These are phyloP conservation scores for Aureobasidium lini DNA, from an alignment of 2,329 filamentous ascomycete species.

Conservation along the genomic window DNA sequence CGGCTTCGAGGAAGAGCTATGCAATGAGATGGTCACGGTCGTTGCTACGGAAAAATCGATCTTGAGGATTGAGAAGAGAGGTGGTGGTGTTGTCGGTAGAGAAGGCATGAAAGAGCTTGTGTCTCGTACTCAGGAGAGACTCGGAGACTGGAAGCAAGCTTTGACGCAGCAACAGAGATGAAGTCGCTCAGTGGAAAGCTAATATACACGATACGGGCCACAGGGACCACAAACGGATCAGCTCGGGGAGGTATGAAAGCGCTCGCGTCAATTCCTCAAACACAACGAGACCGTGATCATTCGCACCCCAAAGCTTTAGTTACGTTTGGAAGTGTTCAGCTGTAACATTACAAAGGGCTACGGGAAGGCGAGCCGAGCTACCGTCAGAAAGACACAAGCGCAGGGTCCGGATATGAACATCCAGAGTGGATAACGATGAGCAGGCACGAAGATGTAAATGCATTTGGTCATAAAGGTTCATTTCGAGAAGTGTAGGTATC, in stretches of 20 bases:
- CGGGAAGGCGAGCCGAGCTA: neutral
- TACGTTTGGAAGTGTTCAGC: no score
- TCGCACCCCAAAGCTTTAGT: no score
- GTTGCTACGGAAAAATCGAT: slow-evolving; percentile 61
- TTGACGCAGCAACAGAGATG: slow-evolving; percentile 14
- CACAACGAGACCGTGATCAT: no score
- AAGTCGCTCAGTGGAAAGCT: neutral
- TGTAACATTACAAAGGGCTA: no score
- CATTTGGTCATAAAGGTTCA: neutral
- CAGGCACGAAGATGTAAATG: neutral
- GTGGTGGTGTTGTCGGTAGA: slow-evolving; percentile 63
- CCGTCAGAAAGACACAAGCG: neutral
- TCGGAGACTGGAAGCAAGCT: slow-evolving; percentile 45
- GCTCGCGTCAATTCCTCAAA: no score
- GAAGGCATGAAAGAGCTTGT: slow-evolving; percentile 55
- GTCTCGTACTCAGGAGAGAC: slow-evolving; percentile 52
- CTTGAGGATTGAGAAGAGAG: slow-evolving; percentile 71
- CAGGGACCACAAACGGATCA: neutral
- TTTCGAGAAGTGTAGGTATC: slow-evolving; percentile 6
- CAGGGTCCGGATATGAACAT: no score
- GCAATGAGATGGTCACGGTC: slow-evolving; percentile 73
- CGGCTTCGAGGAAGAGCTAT: slow-evolving; percentile 78
- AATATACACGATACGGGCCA: neutral
- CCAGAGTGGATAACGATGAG: neutral
- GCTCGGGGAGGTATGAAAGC: no score